These are phyloP conservation scores for Candida rishiriensis DNA, from an alignment of 805 yeast species.

Conservation along the genomic window DNA sequence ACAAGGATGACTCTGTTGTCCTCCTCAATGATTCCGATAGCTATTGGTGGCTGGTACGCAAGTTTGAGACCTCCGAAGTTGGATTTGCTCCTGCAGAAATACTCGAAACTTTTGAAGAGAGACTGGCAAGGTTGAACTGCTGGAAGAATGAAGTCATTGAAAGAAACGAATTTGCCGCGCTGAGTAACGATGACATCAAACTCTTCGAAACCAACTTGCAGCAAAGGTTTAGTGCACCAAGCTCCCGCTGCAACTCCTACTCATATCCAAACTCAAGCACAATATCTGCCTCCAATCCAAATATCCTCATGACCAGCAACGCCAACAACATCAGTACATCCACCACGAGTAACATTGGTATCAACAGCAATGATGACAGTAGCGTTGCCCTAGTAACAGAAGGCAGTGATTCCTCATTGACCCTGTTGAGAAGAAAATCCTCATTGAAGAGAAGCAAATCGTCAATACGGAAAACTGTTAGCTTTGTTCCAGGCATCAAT, in stretches of 20 bases:
- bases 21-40: slow-evolving; percentile 84
- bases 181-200: slow-evolving; percentile 24
- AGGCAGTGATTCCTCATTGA: slow-evolving; percentile 16
- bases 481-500: slow-evolving; percentile 23
- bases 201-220: slow-evolving; percentile 21
- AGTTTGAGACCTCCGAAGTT: slow-evolving; percentile 38
- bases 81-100: slow-evolving; percentile 98
- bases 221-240: slow-evolving; percentile 9
- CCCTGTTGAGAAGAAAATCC: slow-evolving; percentile 19
- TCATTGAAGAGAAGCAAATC: slow-evolving; percentile 23
- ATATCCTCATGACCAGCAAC: neutral
- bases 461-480: slow-evolving; percentile 24
- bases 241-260: no score
- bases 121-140: slow-evolving; percentile 87
- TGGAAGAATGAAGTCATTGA: slow-evolving; percentile 81
- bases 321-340: slow-evolving; percentile 10
- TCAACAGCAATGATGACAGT: neutral
- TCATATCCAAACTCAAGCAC: no score
- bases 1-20: slow-evolving; percentile 76
- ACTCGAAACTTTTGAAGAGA: slow-evolving; percentile 84
- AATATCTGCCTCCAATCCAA: no score
- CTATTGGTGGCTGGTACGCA: slow-evolving; percentile 92
- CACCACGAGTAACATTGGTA: neutral
- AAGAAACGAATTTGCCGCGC: slow-evolving; percentile 22
- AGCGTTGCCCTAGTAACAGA: neutral